phyloP scores from a whole-genome alignment of 2,329 filamentous ascomycete genomes.

The Ophiosphaerella herpotricha region DNA sequence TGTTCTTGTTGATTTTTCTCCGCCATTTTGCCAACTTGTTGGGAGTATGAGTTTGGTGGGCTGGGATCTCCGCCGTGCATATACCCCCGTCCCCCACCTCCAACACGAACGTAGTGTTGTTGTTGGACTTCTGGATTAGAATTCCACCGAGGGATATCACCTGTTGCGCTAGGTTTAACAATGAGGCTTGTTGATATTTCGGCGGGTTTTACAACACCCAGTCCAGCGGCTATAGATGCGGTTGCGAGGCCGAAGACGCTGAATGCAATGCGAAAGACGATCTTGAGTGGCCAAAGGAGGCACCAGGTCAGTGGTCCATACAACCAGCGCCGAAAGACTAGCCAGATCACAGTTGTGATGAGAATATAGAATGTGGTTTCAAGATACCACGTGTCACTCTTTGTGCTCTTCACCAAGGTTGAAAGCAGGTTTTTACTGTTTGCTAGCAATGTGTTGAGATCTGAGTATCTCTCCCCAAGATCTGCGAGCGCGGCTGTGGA shows the following conservation, averaged over 20 bases:
- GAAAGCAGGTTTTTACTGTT: constrained; percentile 76
- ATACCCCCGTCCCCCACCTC: constrained; percentile 57
- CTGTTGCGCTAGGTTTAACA: constrained; percentile 52
- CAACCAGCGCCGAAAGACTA: constrained; percentile 80
- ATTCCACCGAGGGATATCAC: constrained; percentile 38
- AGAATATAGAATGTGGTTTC: constrained; percentile 87
- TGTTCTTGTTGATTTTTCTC: constrained; percentile 30
- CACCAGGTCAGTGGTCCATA: constrained; percentile 94
- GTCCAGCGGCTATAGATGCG: constrained; percentile 25
- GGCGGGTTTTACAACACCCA: constrained; percentile 16
- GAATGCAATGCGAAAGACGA: constrained; percentile 64
- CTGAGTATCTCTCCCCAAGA: constrained; percentile 79
- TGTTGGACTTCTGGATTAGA: constrained; percentile 35
- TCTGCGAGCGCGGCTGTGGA: constrained; percentile 81
- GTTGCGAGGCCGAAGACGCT: constrained; percentile 60
- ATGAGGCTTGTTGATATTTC: constrained; percentile 45
- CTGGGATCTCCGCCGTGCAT: constrained; percentile 49
- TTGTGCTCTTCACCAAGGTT: constrained; percentile 82
- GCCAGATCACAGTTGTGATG: constrained; percentile 76
- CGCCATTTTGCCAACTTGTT: constrained; percentile 32
- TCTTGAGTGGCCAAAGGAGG: constrained; percentile 77
- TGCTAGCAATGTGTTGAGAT: constrained; percentile 75
- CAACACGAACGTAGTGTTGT: constrained; percentile 49
- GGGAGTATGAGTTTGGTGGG: constrained; percentile 41
- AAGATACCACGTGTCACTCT: constrained; percentile 98